Conservation (phyloP, 495 filamentous ascomycete species). For the Tuber aestivum region DNA sequence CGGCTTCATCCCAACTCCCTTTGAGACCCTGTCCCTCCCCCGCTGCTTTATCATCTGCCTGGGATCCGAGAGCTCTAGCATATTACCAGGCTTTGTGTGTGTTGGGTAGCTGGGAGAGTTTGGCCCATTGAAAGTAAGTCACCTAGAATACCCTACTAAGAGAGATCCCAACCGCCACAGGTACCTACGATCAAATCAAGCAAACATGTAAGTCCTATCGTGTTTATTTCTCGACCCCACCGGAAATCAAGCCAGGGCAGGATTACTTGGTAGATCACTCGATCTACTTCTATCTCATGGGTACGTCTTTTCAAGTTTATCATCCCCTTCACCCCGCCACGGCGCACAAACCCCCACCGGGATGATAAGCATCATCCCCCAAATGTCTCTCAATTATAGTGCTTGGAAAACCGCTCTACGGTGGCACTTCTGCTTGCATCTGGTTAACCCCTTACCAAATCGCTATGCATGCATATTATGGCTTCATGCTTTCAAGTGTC, state of each 20-base stretch:
- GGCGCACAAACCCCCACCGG: background rate
- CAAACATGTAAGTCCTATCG: conserved; percentile 87
- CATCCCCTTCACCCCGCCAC: background rate
- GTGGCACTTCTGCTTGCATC: background rate
- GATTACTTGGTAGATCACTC: conserved; percentile 98
- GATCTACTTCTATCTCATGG: conserved; percentile 99
- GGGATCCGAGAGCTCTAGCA: background rate
- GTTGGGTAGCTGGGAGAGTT: background rate
- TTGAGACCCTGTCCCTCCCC: background rate
- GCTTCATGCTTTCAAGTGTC: background rate
- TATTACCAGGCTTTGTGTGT: background rate
- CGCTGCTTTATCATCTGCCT: background rate
- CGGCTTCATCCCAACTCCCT: background rate
- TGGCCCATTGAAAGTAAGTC: conserved; percentile 1
- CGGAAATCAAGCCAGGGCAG: conserved; percentile 78
- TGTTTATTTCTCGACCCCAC: conserved; percentile 93
- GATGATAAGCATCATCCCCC: background rate
- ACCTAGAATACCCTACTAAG: conserved; percentile 4
- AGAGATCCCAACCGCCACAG: conserved; percentile 41
- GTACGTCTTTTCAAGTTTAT: conserved; percentile 47
- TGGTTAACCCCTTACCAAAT: background rate
- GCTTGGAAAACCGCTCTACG: background rate
- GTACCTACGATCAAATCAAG: conserved; percentile 87
- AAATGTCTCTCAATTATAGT: background rate
- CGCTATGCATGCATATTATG: background rate